Conservation (phyloP, 108 stramenopile genomes). For the Stephanodiscus triporus region DNA sequence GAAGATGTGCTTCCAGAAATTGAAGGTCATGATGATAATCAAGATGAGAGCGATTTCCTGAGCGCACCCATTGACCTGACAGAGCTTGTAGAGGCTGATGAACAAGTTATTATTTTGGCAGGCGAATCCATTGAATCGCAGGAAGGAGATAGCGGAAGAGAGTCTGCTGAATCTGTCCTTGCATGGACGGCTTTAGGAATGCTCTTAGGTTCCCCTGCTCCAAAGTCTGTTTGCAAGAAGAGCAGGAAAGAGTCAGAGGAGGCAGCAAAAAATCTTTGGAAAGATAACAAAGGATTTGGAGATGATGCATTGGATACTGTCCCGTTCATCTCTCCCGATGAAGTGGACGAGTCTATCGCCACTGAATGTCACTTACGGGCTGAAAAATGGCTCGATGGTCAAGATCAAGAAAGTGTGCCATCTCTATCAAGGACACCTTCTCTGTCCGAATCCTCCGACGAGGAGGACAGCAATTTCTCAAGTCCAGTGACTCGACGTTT, state of each 20-base stretch:
- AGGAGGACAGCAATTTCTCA: not conserved
- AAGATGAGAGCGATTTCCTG: not conserved
- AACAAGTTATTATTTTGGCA: not conserved
- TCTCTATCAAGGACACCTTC: conserved; percentile 5
- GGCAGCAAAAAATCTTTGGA: conserved; percentile 12
- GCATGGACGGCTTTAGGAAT: conserved; percentile 28
- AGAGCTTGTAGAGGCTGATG: conserved; percentile 2
- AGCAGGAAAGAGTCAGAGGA: not conserved
- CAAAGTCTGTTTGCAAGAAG: conserved; percentile 14
- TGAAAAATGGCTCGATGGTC: not conserved
- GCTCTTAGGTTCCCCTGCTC: conserved; percentile 27
- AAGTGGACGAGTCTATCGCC: conserved; percentile 1
- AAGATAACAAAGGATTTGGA: not conserved
- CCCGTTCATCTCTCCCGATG: conserved; percentile 8
- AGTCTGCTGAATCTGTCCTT: conserved; percentile 25
- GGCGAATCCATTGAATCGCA: not conserved
- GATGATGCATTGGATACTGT: not conserved
- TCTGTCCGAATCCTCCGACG: conserved; percentile 5
- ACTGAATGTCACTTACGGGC: not conserved
- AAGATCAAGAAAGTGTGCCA: not conserved
- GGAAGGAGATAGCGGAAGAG: not conserved
- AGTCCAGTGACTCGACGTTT: too few species aligned
- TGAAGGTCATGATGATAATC: not conserved
- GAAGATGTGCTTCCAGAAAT: conserved; percentile 6
- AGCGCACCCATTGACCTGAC: conserved; percentile 8